Conservation (phyloP, 139 green algal genomes). For the Chlamydomonas sp. region DNA sequence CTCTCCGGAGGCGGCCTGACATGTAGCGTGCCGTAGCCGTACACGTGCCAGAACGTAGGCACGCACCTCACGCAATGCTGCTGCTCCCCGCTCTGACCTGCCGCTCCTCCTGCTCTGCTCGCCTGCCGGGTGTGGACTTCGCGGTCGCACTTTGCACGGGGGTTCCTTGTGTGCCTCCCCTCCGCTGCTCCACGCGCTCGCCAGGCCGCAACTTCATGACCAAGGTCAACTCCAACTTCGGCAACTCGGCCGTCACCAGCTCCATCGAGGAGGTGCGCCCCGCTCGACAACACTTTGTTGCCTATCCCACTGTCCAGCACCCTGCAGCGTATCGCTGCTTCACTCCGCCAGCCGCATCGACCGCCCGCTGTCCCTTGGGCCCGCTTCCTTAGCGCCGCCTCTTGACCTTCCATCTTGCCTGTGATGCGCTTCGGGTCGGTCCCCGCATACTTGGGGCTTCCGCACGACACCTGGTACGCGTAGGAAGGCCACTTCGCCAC, state of each 20-base stretch:
- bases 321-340: too few species aligned
- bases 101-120: neutral
- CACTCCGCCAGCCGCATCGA: too few species aligned
- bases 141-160: neutral
- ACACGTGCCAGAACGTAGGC: too few species aligned
- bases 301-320: neutral
- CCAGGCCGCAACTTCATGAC: slow-evolving; percentile 90
- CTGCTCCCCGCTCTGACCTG: too few species aligned
- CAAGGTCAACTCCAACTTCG: slow-evolving; percentile 99
- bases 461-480: neutral
- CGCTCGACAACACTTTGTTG: neutral
- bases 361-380: too few species aligned
- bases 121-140: neutral
- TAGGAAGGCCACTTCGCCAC: neutral
- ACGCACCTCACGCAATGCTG: too few species aligned
- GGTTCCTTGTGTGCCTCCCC: neutral
- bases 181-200: neutral
- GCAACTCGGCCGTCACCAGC: slow-evolving; percentile 90
- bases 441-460: neutral
- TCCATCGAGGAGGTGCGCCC: slow-evolving; percentile 93
- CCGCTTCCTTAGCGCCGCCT: too few species aligned
- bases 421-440: too few species aligned
- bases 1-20: too few species aligned
- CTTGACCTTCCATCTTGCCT: too few species aligned
- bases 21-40: too few species aligned